A percentile compares a stretch with the other conserved stretches of the same genome.
Conservation (phyloP, 768 basidiomycete species). For the Rhizopogon vulgaris region DNA sequence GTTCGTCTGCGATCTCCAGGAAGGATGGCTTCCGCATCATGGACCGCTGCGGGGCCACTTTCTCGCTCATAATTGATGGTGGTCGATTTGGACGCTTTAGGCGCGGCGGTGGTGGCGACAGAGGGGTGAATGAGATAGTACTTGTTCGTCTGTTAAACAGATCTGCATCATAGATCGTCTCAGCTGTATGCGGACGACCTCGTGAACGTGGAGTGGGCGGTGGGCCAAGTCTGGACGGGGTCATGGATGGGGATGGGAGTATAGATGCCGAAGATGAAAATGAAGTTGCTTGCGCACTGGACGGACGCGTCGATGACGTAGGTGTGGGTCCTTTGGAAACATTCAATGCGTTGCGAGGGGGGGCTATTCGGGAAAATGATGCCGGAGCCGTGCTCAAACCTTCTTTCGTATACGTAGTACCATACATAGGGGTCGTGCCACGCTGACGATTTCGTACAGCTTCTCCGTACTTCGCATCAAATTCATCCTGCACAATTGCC, state of each 20-base stretch:
- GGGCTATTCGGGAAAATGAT: constrained; percentile 15
- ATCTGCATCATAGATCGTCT: constrained; percentile 2
- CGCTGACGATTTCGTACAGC: constrained; percentile 24
- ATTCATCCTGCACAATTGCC: constrained; percentile 36
- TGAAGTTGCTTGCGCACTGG: constrained; percentile 28
- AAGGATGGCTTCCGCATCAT: constrained; percentile 68
- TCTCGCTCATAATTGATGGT: constrained; percentile 22
- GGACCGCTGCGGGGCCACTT: constrained; percentile 39
- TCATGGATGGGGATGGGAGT: constrained; percentile 22
- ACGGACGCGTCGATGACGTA: constrained; percentile 23
- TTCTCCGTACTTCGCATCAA: constrained; percentile 12
- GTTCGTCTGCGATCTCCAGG: constrained; percentile 51
- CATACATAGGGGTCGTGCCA: constrained; percentile 29
- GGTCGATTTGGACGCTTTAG: not conserved
- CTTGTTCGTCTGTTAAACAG: constrained; percentile 14
- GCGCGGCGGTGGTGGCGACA: constrained; percentile 30
- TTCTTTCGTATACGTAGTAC: constrained; percentile 24
- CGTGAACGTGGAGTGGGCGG: constrained; percentile 51
- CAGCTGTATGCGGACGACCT: constrained; percentile 9
- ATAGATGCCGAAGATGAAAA: constrained; percentile 5
- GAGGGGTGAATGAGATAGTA: constrained; percentile 25
- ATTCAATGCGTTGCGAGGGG: constrained; percentile 14
- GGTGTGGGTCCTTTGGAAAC: constrained; percentile 12
- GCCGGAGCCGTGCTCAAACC: constrained; percentile 24
- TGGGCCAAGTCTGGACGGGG: constrained; percentile 27